Conservation (phyloP, 2,329 filamentous ascomycete genomes). For the Colletotrichum ledebouriae region DNA sequence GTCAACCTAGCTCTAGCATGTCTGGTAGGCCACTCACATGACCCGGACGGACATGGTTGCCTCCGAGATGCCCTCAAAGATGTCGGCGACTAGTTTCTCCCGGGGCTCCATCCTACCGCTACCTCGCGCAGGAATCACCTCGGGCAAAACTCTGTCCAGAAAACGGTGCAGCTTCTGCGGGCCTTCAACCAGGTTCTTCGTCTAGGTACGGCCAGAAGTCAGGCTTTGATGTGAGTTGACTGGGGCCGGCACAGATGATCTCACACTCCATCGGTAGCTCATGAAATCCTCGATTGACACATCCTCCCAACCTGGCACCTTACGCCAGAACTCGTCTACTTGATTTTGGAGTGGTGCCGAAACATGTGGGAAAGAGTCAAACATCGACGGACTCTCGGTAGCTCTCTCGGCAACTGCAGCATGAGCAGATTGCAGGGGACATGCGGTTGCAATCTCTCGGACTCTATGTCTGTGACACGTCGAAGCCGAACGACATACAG, state of each 20-base stretch:
- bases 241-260: slow-evolving; percentile 44
- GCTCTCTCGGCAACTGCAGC: slow-evolving; percentile 7
- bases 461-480: not conserved
- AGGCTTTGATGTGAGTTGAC: not conserved
- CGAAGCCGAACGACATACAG: not conserved
- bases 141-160: slow-evolving; percentile 63
- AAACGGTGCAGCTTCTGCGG: slow-evolving; percentile 62
- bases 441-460: slow-evolving; percentile 15
- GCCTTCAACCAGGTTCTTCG: slow-evolving; percentile 63
- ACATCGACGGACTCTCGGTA: not conserved
- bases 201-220: slow-evolving; percentile 48
- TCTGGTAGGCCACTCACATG: slow-evolving; percentile 54
- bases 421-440: slow-evolving; percentile 12
- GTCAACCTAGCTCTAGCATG: not conserved
- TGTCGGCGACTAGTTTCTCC: slow-evolving; percentile 67
- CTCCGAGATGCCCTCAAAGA: slow-evolving; percentile 63
- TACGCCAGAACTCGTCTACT: slow-evolving; percentile 63
- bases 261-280: slow-evolving; percentile 67
- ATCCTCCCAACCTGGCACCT: slow-evolving; percentile 63
- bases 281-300: slow-evolving; percentile 63
- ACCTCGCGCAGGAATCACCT: slow-evolving; percentile 58
- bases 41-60: slow-evolving; percentile 73
- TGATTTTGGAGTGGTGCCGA: slow-evolving; percentile 15
- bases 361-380: not conserved
- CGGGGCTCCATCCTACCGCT: slow-evolving; percentile 57